These are phyloP conservation scores for Tetrahymena malaccensis DNA, from an alignment of 73 alveolate species.

Conservation along the genomic window DNA sequence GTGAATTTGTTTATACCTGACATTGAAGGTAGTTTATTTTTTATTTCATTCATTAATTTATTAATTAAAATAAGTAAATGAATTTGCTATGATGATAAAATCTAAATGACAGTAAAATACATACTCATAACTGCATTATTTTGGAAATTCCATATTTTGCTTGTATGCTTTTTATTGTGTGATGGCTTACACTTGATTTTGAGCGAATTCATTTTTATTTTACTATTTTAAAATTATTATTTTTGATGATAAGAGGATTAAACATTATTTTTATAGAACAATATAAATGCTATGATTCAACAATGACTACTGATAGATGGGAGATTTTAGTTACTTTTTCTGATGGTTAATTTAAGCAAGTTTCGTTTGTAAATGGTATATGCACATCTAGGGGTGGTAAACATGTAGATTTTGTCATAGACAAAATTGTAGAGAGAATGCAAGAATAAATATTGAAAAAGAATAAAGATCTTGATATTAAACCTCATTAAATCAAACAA, in stretches of 20 bases:
- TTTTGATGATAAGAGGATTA: conserved; percentile 62
- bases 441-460: conserved; percentile 52
- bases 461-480: conserved; percentile 70
- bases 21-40: conserved; percentile 35
- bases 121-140: conserved; percentile 12
- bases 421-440: conserved; percentile 76
- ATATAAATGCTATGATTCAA: conserved; percentile 53
- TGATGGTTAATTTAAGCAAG: conserved; percentile 81
- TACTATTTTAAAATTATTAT: conserved; percentile 47
- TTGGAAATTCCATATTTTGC: not conserved
- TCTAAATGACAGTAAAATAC: not conserved
- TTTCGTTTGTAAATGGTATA: conserved; percentile 94
- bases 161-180: conserved; percentile 43
- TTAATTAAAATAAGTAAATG: not conserved
- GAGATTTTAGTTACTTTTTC: conserved; percentile 91
- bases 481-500: conserved; percentile 82
- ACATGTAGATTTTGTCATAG: conserved; percentile 93
- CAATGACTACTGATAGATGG: conserved; percentile 88
- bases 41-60: not conserved
- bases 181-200: conserved; percentile 25
- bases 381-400: conserved; percentile 97
- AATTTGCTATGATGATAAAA: not conserved
- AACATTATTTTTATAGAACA: conserved; percentile 45
- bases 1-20: conserved; percentile 60
- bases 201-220: conserved; percentile 46